Conservation (phyloP, 2,329 filamentous ascomycete genomes). For the Lachnum nothofagi region DNA sequence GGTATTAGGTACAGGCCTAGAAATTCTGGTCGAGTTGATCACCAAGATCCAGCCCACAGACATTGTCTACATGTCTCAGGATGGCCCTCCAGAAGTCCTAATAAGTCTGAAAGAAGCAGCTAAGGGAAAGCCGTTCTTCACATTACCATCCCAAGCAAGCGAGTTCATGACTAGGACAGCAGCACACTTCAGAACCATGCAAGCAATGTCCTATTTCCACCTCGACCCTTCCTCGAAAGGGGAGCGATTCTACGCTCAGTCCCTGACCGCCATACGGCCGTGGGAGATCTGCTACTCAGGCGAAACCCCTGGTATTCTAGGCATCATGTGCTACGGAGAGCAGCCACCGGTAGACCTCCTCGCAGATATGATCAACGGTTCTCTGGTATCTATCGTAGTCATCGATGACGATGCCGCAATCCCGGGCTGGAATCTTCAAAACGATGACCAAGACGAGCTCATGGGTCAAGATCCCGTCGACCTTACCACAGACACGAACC, state of each 20-base stretch:
- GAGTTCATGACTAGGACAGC: conserved; percentile 55
- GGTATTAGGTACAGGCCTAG: conserved; percentile 65
- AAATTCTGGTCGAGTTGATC: conserved; percentile 57
- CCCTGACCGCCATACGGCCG: conserved; percentile 54
- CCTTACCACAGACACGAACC: conserved; percentile 10
- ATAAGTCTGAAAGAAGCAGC: conserved; percentile 44
- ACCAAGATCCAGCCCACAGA: conserved; percentile 50
- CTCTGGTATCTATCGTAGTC: conserved; percentile 60
- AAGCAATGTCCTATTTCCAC: conserved; percentile 78
- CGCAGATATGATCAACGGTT: conserved; percentile 62
- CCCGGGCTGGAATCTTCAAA: conserved; percentile 28
- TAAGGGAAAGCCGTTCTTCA: conserved; percentile 39
- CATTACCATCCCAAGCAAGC: conserved; percentile 56
- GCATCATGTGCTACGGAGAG: conserved; percentile 63
- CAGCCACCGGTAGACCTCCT: conserved; percentile 55
- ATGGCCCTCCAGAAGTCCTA: conserved; percentile 54
- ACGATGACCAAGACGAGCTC: neutral
- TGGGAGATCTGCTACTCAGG: conserved; percentile 58
- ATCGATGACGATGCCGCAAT: conserved; percentile 53
- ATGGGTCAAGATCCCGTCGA: neutral
- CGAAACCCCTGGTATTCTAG: conserved; percentile 49
- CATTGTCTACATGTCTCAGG: conserved; percentile 63
- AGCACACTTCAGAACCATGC: conserved; percentile 65
- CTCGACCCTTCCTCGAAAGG: conserved; percentile 26
- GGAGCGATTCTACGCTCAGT: conserved; percentile 38